Conservation (phyloP, 164 flowering plant genomes). For the Aristolochia contorta region DNA sequence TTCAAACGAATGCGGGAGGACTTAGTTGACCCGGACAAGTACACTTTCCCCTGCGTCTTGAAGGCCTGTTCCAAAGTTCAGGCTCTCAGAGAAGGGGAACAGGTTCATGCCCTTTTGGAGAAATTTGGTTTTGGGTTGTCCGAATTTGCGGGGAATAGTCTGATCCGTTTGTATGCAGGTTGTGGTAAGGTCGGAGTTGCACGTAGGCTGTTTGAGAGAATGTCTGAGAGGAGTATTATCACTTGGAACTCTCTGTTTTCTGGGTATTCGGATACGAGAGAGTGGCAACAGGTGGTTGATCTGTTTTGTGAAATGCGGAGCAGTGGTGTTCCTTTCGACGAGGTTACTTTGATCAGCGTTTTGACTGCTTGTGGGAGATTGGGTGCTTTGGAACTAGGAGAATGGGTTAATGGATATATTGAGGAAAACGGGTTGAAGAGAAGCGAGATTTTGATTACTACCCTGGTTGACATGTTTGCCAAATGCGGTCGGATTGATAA, state of each 20-base stretch:
- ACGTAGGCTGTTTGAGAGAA: conserved; percentile 37
- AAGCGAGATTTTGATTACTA: conserved; percentile 26
- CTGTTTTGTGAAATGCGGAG: conserved; percentile 29
- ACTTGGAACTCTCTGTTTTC: conserved; percentile 46
- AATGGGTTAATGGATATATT: conserved; percentile 28
- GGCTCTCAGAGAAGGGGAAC: conserved; percentile 31
- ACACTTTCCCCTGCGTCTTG: conserved; percentile 28
- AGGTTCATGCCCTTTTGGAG: conserved; percentile 26
- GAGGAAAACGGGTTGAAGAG: conserved; percentile 23
- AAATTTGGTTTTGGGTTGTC: conserved; percentile 23
- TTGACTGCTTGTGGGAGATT: conserved; percentile 42
- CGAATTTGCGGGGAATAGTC: conserved; percentile 30
- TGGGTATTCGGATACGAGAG: conserved; percentile 26
- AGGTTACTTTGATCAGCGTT: conserved; percentile 32
- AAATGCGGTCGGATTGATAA: conserved; percentile 36
- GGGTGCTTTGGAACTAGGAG: conserved; percentile 30
- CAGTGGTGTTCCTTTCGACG: conserved; percentile 19
- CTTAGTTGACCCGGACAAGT: conserved; percentile 24
- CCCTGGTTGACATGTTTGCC: conserved; percentile 45
- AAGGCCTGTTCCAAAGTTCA: conserved; percentile 38
- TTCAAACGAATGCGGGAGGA: conserved; percentile 26
- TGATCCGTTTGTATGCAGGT: conserved; percentile 34
- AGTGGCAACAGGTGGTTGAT: conserved; percentile 26
- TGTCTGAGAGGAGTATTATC: conserved; percentile 20
- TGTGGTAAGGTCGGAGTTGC: conserved; percentile 25